Percentiles rank a stretch among this genome's conserved stretches.
These are phyloP conservation scores for Spathaspora passalidarum DNA, from an alignment of 805 yeast genomes.

Conservation along the genomic window DNA sequence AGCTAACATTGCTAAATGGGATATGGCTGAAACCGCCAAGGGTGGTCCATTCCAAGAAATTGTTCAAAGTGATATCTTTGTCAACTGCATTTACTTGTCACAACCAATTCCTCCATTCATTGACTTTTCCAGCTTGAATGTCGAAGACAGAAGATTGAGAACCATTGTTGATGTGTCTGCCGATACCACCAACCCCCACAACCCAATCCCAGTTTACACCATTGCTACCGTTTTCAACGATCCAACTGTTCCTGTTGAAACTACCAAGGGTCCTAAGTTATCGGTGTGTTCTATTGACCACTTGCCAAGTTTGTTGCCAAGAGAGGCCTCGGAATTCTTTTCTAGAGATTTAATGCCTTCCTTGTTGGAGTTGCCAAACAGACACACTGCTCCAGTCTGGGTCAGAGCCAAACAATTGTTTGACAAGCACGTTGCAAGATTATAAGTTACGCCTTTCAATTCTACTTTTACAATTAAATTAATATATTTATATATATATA, in stretches of 20 bases:
- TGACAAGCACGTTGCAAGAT: conserved; percentile 79
- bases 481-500: not conserved
- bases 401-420: conserved; percentile 79
- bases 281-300: conserved; percentile 96
- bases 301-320: conserved; percentile 90
- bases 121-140: conserved; percentile 64
- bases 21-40: conserved; percentile 90
- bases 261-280: conserved; percentile 77
- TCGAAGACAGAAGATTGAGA: conserved; percentile 68
- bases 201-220: conserved; percentile 92
- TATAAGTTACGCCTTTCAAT: conserved; percentile 20
- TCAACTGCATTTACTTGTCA: conserved; percentile 94
- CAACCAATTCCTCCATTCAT: conserved; percentile 92
- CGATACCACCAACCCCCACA: conserved; percentile 97
- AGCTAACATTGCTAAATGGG: conserved; percentile 85
- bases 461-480: not conserved
- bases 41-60: conserved; percentile 98
- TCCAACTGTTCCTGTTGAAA: conserved; percentile 85
- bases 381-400: conserved; percentile 89
- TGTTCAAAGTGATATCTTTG: conserved; percentile 80
- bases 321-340: conserved; percentile 95
- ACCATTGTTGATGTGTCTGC: conserved; percentile 98
- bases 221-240: conserved; percentile 86
- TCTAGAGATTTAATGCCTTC: conserved; percentile 87
- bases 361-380: conserved; percentile 75